Percentiles rank a stretch among this genome's conserved stretches.
These are phyloP conservation scores for Epichloe sp. DNA, from an alignment of 2,329 filamentous ascomycete species.

Conservation along the genomic window DNA sequence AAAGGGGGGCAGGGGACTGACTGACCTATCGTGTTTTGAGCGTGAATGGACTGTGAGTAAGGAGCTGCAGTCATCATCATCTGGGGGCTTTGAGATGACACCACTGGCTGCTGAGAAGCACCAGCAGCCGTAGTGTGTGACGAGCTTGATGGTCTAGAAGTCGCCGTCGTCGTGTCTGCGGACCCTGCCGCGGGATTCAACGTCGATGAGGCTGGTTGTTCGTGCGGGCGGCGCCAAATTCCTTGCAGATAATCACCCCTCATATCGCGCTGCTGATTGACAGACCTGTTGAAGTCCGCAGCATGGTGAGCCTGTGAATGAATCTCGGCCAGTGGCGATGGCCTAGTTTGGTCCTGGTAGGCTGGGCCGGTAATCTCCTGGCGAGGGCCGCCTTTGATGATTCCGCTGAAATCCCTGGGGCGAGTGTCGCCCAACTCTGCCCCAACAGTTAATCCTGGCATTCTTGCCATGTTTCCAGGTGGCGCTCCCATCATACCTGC, in stretches of 20 bases:
- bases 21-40: slow-evolving; percentile 58
- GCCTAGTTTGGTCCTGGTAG: slow-evolving; percentile 76
- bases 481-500: slow-evolving; percentile 56
- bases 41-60: slow-evolving; percentile 59
- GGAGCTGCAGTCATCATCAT: slow-evolving; percentile 52
- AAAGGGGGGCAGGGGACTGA: slow-evolving; percentile 27
- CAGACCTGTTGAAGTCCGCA: slow-evolving; percentile 76
- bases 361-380: slow-evolving; percentile 80
- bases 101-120: slow-evolving; percentile 42
- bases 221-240: slow-evolving; percentile 73
- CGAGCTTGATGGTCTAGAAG: slow-evolving; percentile 42
- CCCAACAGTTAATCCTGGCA: slow-evolving; percentile 74
- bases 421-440: slow-evolving; percentile 66
- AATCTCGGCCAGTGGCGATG: slow-evolving; percentile 64
- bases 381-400: slow-evolving; percentile 63
- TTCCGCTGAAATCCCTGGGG: slow-evolving; percentile 68
- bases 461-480: slow-evolving; percentile 53
- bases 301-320: slow-evolving; percentile 77
- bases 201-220: slow-evolving; percentile 46
- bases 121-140: slow-evolving; percentile 42
- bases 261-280: slow-evolving; percentile 68
- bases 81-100: slow-evolving; percentile 50
- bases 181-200: slow-evolving; percentile 33
- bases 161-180: slow-evolving; percentile 30
- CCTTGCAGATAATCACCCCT: slow-evolving; percentile 69